A percentile compares a stretch with the other conserved stretches of the same genome.
These are phyloP conservation scores for Viridothelium virens DNA, from an alignment of 495 filamentous ascomycete species.

Conservation along the genomic window DNA sequence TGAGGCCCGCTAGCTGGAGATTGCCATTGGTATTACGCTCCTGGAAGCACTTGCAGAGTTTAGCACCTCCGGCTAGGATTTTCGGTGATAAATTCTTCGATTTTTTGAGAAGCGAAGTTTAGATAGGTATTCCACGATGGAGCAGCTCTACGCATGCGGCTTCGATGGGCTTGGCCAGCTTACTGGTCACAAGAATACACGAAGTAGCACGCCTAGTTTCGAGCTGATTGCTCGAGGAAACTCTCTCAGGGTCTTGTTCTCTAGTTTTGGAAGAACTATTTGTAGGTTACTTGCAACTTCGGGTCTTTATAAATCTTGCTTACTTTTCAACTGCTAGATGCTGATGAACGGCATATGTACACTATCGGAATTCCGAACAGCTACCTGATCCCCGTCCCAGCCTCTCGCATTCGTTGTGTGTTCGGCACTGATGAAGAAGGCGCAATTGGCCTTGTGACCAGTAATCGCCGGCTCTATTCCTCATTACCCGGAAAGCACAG, in stretches of 20 bases:
- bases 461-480: neutral
- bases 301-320: neutral
- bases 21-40: too few relatives aligned
- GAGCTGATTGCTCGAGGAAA: neutral
- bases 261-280: constrained; percentile 5
- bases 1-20: too few relatives aligned
- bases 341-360: neutral
- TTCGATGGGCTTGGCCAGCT: constrained; percentile 2
- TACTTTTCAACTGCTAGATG: neutral
- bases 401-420: neutral
- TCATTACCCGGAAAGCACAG: neutral
- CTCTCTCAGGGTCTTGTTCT: neutral
- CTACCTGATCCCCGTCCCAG: neutral
- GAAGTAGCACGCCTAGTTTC: neutral
- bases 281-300: neutral
- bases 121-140: neutral
- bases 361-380: neutral
- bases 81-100: too few relatives aligned
- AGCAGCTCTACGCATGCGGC: neutral
- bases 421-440: constrained; percentile 6
- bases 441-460: neutral
- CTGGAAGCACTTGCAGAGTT: too few relatives aligned
- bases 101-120: too few relatives aligned
- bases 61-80: too few relatives aligned
- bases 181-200: neutral